These are phyloP conservation scores for Cryptosporidium canis DNA, from an alignment of 169 alveolate genomes.

Conservation along the genomic window DNA sequence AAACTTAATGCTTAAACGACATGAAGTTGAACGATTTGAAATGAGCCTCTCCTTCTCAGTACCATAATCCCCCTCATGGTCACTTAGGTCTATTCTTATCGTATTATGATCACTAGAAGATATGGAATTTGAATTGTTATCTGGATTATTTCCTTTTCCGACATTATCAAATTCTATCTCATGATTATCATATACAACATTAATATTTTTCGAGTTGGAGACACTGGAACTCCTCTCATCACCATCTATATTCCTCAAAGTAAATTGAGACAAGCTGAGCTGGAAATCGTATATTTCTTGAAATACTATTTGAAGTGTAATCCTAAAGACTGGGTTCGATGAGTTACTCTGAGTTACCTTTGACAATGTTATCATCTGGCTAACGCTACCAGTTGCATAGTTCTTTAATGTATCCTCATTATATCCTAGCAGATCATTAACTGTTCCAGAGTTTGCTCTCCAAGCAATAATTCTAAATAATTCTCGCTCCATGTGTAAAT, in stretches of 20 bases:
- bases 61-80: neutral
- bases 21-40: conserved; percentile 1
- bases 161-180: neutral
- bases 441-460: conserved; percentile 55
- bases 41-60: neutral
- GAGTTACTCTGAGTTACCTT: conserved; percentile 5
- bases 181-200: neutral
- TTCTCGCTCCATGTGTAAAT: conserved; percentile 67
- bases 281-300: conserved; percentile 71
- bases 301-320: conserved; percentile 51
- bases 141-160: neutral
- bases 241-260: neutral
- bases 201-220: neutral
- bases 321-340: conserved; percentile 43
- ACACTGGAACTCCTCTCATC: neutral
- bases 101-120: conserved; percentile 11
- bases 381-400: conserved; percentile 70
- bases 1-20: conserved; percentile 21
- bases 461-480: conserved; percentile 68
- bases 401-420: conserved; percentile 58
- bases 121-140: neutral
- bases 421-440: conserved; percentile 51
- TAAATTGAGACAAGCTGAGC: conserved; percentile 44
- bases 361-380: conserved; percentile 59
- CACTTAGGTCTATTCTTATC: conserved; percentile 16